These are phyloP conservation scores for Psilocybe sp. DNA, from an alignment of 768 basidiomycete species.

Conservation along the genomic window DNA sequence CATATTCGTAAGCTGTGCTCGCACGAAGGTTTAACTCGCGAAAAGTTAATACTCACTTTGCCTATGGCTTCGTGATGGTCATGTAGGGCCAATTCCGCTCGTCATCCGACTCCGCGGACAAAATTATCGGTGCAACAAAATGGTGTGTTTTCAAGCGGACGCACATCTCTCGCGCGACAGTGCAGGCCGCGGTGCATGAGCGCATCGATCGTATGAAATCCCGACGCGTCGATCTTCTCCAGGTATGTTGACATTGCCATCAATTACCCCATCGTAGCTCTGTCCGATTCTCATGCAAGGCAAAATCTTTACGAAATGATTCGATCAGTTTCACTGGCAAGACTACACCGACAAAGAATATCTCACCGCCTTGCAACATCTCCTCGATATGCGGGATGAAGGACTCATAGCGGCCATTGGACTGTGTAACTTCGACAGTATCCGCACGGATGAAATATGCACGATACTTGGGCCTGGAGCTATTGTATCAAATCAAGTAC, in stretches of 20 bases:
- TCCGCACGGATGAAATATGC: slow-evolving; percentile 77
- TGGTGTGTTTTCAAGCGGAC: slow-evolving; percentile 76
- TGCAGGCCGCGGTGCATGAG: slow-evolving; percentile 64
- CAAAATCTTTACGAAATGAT: not conserved
- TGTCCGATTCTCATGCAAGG: not conserved
- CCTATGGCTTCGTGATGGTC: not conserved
- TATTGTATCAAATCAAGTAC: slow-evolving; percentile 82
- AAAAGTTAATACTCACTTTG: too few relatives aligned
- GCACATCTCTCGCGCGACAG: slow-evolving; percentile 48
- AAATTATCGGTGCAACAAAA: slow-evolving; percentile 74
- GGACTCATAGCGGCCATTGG: slow-evolving; percentile 66
- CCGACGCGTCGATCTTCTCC: slow-evolving; percentile 62
- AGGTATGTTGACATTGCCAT: slow-evolving; percentile 37
- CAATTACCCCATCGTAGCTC: not conserved
- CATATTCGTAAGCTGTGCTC: slow-evolving; percentile 56
- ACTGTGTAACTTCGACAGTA: slow-evolving; percentile 79
- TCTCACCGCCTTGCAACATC: slow-evolving; percentile 40
- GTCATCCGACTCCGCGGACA: slow-evolving; percentile 35
- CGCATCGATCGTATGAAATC: slow-evolving; percentile 68
- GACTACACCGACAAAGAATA: slow-evolving; percentile 54
- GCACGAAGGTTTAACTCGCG: too few relatives aligned
- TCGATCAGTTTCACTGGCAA: slow-evolving; percentile 74
- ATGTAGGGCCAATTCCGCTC: slow-evolving; percentile 67
- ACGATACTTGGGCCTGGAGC: slow-evolving; percentile 65
- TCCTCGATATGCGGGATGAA: slow-evolving; percentile 57